Percentiles rank a stretch among this genome's conserved stretches.
phyloP scores from a whole-genome alignment of 78 protist species.

The Speleostelium caveatum region DNA sequence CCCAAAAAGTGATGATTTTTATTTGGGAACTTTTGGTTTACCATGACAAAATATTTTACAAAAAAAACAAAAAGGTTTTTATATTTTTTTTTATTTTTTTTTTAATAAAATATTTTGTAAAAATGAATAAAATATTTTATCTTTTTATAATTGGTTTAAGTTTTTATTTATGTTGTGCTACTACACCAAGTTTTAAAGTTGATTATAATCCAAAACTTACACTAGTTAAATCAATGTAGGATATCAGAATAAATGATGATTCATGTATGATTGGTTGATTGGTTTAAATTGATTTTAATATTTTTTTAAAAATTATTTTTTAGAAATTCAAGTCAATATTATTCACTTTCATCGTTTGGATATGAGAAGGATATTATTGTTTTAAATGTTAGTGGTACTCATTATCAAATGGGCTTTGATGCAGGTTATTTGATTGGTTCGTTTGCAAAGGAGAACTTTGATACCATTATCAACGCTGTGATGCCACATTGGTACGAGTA shows the following conservation, averaged over 20 bases:
- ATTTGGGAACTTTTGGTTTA: too few species aligned
- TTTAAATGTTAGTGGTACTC: slow-evolving; percentile 67
- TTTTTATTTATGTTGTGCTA: too few species aligned
- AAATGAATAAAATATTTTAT: too few species aligned
- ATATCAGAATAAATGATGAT: too few species aligned
- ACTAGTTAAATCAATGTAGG: slow-evolving; percentile 38
- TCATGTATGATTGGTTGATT: background rate
- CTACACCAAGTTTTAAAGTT: slow-evolving; percentile 57
- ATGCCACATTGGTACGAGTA: slow-evolving; percentile 23
- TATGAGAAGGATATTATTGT: slow-evolving; percentile 46
- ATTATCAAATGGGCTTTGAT: slow-evolving; percentile 71
- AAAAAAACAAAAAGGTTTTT: too few species aligned
- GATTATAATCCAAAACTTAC: slow-evolving; percentile 29
- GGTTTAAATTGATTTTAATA: background rate
- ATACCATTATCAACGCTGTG: background rate
- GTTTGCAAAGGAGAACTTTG: slow-evolving; percentile 14
- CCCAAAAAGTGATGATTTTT: too few species aligned
- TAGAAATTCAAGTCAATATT: slow-evolving; percentile 47
- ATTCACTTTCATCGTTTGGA: slow-evolving; percentile 19
- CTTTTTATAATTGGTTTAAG: too few species aligned
- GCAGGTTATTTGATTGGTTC: slow-evolving; percentile 39
- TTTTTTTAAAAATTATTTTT: background rate
- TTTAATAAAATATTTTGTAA: too few species aligned
- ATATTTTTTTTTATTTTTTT: too few species aligned
- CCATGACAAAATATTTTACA: too few species aligned